Evolutionary conservation across 169 alveolate genomes (phyloP).

Genomic region (Neospora caninum): DNA sequence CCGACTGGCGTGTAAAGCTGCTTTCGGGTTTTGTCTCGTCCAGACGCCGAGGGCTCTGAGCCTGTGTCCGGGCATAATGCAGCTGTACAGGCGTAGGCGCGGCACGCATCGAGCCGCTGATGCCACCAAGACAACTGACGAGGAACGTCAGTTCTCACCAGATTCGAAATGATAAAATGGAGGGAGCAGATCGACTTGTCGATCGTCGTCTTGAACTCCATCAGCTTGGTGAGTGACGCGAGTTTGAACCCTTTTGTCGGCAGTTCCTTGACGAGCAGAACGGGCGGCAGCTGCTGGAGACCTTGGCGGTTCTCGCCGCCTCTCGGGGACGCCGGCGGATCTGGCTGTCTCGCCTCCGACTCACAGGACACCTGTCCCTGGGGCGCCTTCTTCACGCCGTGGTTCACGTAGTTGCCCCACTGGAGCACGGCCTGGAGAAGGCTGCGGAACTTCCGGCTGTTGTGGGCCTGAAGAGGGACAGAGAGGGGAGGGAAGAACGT

Average conservation of each 20-base stretch:
- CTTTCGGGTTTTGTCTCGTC: no score
- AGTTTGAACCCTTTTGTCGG: conserved; percentile 73
- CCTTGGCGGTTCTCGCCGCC: not conserved
- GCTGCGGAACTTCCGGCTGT: conserved; percentile 60
- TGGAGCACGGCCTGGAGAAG: conserved; percentile 72
- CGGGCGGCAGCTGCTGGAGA: not conserved
- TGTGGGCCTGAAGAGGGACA: conserved; percentile 39
- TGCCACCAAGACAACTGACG: not conserved
- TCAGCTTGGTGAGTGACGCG: conserved; percentile 67
- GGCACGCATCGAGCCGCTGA: not conserved
- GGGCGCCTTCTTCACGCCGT: conserved; percentile 69
- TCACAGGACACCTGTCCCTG: not conserved
- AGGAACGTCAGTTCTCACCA: not conserved
- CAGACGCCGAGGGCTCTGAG: no score
- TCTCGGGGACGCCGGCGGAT: not conserved
- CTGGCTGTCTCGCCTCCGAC: not conserved
- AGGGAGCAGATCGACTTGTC: conserved; percentile 72
- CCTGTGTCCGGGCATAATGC: no score
- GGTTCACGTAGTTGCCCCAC: conserved; percentile 76
- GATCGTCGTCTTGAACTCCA: conserved; percentile 73
- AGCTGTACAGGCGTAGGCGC: not conserved
- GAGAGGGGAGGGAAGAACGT: no score
- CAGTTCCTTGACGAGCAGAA: conserved; percentile 42
- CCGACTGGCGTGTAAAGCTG: no score
- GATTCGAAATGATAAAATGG: conserved; percentile 71